Conservation (phyloP, 179 eudicot species). For the Patellifolia procumbens region DNA sequence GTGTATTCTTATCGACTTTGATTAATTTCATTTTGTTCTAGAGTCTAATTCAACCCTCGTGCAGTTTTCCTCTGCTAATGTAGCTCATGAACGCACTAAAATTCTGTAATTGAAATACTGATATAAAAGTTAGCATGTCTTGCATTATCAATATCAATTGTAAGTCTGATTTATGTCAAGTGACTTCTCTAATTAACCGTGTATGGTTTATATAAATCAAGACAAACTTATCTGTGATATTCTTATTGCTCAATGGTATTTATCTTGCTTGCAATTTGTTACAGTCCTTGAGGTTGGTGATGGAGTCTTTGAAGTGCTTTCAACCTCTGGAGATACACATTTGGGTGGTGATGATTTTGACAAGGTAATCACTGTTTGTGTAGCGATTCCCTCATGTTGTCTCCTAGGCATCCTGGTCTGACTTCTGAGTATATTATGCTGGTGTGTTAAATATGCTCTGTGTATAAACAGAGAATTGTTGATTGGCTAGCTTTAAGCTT, state of each 20-base stretch:
- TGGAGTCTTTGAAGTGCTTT: slow-evolving; percentile 98
- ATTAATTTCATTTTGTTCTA: neutral
- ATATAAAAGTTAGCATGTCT: neutral
- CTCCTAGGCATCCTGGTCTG: neutral
- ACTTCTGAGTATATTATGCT: neutral
- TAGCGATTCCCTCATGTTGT: neutral
- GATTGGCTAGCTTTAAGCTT: slow-evolving; percentile 90
- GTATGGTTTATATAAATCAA: neutral
- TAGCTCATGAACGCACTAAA: neutral
- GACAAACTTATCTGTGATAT: neutral
- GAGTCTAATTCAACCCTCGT: neutral
- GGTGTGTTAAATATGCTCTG: neutral
- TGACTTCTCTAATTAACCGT: neutral
- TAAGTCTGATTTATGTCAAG: neutral
- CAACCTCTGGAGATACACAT: slow-evolving; percentile 98
- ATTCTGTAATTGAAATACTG: neutral
- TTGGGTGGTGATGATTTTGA: slow-evolving; percentile 99
- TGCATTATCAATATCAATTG: neutral
- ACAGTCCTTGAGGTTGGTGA: slow-evolving; percentile 98
- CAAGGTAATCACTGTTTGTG: slow-evolving; percentile 50
- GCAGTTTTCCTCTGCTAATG: neutral
- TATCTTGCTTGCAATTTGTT: neutral
- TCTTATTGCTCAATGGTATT: neutral
- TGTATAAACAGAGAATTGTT: slow-evolving; percentile 68
- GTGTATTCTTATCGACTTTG: too few species aligned